phyloP scores from a whole-genome alignment of 2,329 filamentous ascomycete species.

The Emericellopsis cladophorae region DNA sequence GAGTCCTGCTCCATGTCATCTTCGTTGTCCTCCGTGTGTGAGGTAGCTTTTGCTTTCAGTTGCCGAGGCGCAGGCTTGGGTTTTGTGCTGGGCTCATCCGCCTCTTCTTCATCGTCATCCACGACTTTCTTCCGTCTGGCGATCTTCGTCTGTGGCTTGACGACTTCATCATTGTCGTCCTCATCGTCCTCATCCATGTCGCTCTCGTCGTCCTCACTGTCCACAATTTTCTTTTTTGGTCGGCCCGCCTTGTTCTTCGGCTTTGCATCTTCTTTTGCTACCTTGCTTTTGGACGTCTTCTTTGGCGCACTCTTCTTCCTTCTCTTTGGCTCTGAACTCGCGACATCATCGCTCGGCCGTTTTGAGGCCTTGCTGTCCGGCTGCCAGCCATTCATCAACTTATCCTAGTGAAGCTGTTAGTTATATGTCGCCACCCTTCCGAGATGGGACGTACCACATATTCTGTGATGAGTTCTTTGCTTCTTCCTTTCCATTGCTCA shows the following conservation, averaged over 20 bases:
- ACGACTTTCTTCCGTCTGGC: not conserved
- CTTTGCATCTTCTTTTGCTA: conserved; percentile 6
- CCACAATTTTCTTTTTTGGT: not conserved
- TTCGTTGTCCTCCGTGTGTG: not conserved
- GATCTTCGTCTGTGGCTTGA: too few species aligned
- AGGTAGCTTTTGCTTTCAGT: not conserved
- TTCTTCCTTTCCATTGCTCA: conserved; percentile 42
- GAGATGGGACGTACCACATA: conserved; percentile 31
- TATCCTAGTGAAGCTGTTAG: conserved; percentile 13
- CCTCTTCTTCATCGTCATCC: conserved; percentile 9
- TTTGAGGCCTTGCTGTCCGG: conserved; percentile 11
- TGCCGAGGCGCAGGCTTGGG: not conserved
- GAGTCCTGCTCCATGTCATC: not conserved
- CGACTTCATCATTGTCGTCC: too few species aligned
- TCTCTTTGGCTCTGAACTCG: conserved; percentile 9
- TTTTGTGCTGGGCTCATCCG: conserved; percentile 5
- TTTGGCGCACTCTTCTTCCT: conserved; percentile 3
- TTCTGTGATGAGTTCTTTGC: conserved; percentile 43
- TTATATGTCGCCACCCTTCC: not conserved
- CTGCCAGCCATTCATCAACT: conserved; percentile 21
- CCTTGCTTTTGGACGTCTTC: conserved; percentile 14
- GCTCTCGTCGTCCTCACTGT: not conserved
- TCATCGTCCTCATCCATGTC: not conserved
- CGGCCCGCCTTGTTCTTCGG: conserved; percentile 5
- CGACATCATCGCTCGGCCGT: conserved; percentile 9